These are phyloP conservation scores for Odontarrhena argentea DNA, from an alignment of 345 rosid genomes.

Conservation along the genomic window DNA sequence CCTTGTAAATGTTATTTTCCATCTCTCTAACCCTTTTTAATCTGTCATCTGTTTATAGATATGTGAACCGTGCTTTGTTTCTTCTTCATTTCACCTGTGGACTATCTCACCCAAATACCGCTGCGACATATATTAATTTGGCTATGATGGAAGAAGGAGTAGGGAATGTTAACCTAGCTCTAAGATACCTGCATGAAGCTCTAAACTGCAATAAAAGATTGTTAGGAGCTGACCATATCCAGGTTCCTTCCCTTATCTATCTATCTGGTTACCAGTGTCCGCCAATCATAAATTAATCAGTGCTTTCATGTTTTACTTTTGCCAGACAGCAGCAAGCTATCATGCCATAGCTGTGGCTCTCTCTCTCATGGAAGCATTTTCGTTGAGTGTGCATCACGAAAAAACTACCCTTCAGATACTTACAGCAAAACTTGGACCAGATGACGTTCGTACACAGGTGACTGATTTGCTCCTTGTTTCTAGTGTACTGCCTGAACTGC, in stretches of 20 bases:
- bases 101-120: conserved; percentile 93
- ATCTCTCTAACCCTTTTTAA: conserved; percentile 5
- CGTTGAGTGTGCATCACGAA: conserved; percentile 94
- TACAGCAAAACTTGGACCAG: conserved; percentile 81
- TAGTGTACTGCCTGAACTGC: neutral
- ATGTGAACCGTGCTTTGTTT: conserved; percentile 87
- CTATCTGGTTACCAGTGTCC: neutral
- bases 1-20: conserved; percentile 25
- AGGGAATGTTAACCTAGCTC: conserved; percentile 94
- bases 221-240: conserved; percentile 92
- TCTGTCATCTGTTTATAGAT: conserved; percentile 49
- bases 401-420: conserved; percentile 92
- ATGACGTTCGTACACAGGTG: conserved; percentile 95
- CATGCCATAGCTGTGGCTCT: conserved; percentile 98
- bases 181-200: conserved; percentile 94
- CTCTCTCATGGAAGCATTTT: conserved; percentile 89
- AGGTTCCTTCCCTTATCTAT: conserved; percentile 50
- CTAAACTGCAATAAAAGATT: conserved; percentile 92
- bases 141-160: conserved; percentile 99
- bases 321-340: conserved; percentile 96
- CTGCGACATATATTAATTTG: conserved; percentile 93
- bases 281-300: conserved; percentile 18
- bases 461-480: conserved; percentile 1
- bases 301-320: conserved; percentile 25
- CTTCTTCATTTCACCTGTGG: conserved; percentile 94